Conservation (phyloP, 1,284 basidiomycete genomes). For the Pterulicium gracile region DNA sequence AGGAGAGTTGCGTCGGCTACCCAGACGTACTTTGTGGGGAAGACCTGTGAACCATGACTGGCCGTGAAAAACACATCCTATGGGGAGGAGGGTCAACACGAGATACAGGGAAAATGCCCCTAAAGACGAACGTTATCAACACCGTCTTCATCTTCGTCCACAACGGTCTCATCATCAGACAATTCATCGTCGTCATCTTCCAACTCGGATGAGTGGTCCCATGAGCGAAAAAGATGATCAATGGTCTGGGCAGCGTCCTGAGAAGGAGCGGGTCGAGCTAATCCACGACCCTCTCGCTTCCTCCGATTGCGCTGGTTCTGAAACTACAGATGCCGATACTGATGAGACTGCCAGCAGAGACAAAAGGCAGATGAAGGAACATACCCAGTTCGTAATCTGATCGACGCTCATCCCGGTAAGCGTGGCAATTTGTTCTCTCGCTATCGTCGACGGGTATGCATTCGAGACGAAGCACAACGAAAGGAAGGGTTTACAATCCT, state of each 20-base stretch:
- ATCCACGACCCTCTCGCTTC: neutral
- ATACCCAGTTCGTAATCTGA: neutral
- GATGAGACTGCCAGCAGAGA: neutral
- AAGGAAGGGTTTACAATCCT: neutral
- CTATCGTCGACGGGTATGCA: neutral
- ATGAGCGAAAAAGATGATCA: no score
- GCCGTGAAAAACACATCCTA: neutral
- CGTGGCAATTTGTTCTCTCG: neutral
- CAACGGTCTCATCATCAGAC: neutral
- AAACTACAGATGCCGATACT: neutral
- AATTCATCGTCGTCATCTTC: neutral
- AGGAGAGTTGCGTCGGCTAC: neutral
- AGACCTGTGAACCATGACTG: neutral
- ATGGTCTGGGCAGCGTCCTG: no score
- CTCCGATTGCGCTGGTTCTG: neutral
- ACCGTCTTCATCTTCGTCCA: slow-evolving; percentile 2
- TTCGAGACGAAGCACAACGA: neutral
- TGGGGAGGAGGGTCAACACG: neutral
- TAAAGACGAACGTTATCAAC: neutral
- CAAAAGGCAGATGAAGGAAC: no score
- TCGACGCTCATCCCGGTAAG: neutral
- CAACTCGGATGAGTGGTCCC: no score
- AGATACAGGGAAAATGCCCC: neutral
- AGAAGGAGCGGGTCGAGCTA: neutral
- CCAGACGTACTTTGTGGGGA: neutral